Base-by-base conservation (phyloP, 345 rosid genomes). In the Pistacia atlantica region DNA sequence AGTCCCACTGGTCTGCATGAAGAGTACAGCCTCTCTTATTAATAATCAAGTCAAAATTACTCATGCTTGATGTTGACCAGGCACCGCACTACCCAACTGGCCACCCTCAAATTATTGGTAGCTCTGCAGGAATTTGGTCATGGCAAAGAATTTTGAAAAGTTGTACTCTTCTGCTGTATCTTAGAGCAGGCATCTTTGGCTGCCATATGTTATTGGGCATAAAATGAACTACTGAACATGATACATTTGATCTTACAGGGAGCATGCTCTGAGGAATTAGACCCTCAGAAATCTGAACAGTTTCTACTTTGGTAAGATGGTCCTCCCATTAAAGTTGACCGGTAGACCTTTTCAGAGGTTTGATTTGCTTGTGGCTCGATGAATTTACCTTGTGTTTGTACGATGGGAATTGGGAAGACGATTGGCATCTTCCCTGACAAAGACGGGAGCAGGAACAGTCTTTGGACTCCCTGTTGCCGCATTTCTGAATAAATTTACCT, bases 1-100 rank as follows among this genome's bases (percentile, higher is more conserved):
- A 70, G 86, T 52, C 71, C 84, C 84, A 71, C 67, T 74, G 78
- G 65, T 72, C 60, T 77, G 71, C 73, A 67, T 71, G 25, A 74
- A 52, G 77, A 75, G 69, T 55, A 70, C 80, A 81, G 28, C 78
- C 48, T 64, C 69, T 35, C 60, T 54, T 64, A 59, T 77, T 33
- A 72, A 64, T 77, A 48, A 65, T 42, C 38, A 58, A 55, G 78
- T 74, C 82, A 82, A 82, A 4, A 67, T 74, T 70, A 31, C 65
- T 58, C 65, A 67, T 74, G 77, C 57, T 60, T 69, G 64, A 60
- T 72, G 70, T 72, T 68, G 71, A 76, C 80, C 82, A 75, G 70
- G 73, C 75, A 67, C 69, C 64, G 46, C 71, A 51, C 65, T 46
- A 75, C 17, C 72, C n/a, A 56, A 56, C 75, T 71, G 71, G 71